A percentile compares a stretch with the other conserved stretches of the same genome.
Conservation (phyloP, 176 grass and related monocot genomes). For the Ensete glaucum region DNA sequence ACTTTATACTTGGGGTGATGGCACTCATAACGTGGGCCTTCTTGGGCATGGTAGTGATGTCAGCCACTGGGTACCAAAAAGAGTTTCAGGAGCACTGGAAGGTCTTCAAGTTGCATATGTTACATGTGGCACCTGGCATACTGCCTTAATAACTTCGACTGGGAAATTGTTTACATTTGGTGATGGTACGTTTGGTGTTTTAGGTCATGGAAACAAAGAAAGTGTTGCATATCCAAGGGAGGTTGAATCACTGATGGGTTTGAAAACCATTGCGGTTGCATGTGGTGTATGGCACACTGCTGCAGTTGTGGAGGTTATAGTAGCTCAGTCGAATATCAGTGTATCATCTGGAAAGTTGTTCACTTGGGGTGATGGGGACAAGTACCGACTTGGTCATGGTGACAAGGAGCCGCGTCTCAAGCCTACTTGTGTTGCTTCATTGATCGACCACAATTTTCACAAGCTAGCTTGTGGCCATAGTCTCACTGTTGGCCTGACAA, state of each 20-base stretch:
- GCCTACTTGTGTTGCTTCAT: constrained; percentile 81
- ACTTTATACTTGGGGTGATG: constrained; percentile 92
- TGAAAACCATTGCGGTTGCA: constrained; percentile 72
- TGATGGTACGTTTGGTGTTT: constrained; percentile 91
- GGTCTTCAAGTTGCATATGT: constrained; percentile 63
- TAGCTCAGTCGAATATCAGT: constrained; percentile 57
- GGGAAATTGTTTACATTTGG: constrained; percentile 90
- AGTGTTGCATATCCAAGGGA: constrained; percentile 55
- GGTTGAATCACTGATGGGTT: constrained; percentile 71
- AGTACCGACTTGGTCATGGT: constrained; percentile 82
- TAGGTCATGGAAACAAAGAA: constrained; percentile 78
- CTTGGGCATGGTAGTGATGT: constrained; percentile 70
- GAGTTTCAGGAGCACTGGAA: constrained; percentile 72
- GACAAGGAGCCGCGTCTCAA: constrained; percentile 84
- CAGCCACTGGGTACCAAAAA: constrained; percentile 98
- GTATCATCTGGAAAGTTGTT: constrained; percentile 81
- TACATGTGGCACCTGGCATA: constrained; percentile 96
- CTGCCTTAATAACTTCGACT: constrained; percentile 62
- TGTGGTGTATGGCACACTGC: constrained; percentile 95
- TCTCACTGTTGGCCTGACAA: constrained; percentile 77
- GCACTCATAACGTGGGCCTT: constrained; percentile 72
- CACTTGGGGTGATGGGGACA: constrained; percentile 99
- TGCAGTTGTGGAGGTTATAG: constrained; percentile 77
- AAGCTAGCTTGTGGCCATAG: constrained; percentile 81
- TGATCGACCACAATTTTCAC: constrained; percentile 83